phyloP scores from a whole-genome alignment of 2,329 filamentous ascomycete genomes.

The Fusarium xylarioides region DNA sequence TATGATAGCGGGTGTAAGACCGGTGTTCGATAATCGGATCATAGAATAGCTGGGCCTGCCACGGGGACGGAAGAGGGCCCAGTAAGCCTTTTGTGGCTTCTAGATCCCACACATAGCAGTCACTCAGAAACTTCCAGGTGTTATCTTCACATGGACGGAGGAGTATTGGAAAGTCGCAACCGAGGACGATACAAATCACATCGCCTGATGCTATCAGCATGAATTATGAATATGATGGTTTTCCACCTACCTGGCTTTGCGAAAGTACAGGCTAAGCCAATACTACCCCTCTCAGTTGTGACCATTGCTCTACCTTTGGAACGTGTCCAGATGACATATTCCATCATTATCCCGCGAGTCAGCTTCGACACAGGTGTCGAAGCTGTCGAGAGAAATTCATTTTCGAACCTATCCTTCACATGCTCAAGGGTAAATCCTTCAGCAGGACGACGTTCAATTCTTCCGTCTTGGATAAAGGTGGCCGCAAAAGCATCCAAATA shows the following conservation, averaged over 20 bases:
- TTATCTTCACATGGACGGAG: not conserved
- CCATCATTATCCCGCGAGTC: not conserved
- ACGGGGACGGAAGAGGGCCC: not conserved
- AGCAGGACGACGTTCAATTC: not conserved
- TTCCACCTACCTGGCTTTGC: not conserved
- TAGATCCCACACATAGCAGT: not conserved
- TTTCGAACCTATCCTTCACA: not conserved
- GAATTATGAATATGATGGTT: accelerated
- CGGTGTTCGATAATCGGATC: not conserved
- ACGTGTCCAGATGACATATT: not conserved
- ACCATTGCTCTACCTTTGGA: not conserved
- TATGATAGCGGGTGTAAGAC: not conserved
- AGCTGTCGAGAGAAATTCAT: not conserved
- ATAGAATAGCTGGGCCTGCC: not conserved
- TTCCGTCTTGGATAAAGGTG: not conserved
- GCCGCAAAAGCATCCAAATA: not conserved
- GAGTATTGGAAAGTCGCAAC: not conserved
- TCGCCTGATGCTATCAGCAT: not conserved
- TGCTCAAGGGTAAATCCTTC: too few species aligned
- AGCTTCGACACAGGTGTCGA: not conserved
- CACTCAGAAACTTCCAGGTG: not conserved
- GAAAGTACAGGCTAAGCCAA: not conserved
- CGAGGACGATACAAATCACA: not conserved
- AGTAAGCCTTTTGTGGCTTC: not conserved
- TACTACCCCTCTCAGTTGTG: not conserved